These are phyloP conservation scores for Pogostemon cablin DNA, from an alignment of 257 asterid species.

Conservation along the genomic window DNA sequence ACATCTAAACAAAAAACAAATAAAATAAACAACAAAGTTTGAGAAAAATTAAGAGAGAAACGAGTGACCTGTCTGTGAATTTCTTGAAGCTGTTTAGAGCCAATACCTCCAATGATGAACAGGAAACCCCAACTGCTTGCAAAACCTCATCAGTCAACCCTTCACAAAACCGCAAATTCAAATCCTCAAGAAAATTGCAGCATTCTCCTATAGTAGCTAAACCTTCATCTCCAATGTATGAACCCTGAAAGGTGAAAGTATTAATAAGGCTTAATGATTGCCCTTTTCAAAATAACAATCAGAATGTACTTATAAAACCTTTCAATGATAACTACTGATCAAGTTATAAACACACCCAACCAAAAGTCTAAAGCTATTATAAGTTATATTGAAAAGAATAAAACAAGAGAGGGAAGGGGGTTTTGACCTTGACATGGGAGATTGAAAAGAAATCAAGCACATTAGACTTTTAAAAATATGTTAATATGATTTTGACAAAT, in stretches of 20 bases:
- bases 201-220: conserved; percentile 78
- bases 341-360: too few species aligned
- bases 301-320: too few species aligned
- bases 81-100: conserved; percentile 77
- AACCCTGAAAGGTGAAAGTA: too few species aligned
- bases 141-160: conserved; percentile 77
- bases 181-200: conserved; percentile 71
- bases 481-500: too few species aligned
- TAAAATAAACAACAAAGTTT: conserved; percentile 10
- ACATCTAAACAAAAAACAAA: conserved; percentile 12
- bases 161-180: conserved; percentile 88
- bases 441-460: conserved; percentile 2
- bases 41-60: conserved; percentile 23
- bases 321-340: too few species aligned
- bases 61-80: conserved; percentile 79
- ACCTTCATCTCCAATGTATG: too few species aligned
- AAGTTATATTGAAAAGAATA: neutral
- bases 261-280: too few species aligned
- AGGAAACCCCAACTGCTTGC: conserved; percentile 67
- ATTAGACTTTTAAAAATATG: too few species aligned
- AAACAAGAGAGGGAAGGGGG: neutral
- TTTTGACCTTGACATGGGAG: neutral
- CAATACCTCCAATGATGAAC: conserved; percentile 68
- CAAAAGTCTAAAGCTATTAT: too few species aligned
- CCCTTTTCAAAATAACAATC: too few species aligned